These are phyloP conservation scores for Pyrenophora tritici-repentis DNA, from an alignment of 2,329 filamentous ascomycete genomes.

Conservation along the genomic window DNA sequence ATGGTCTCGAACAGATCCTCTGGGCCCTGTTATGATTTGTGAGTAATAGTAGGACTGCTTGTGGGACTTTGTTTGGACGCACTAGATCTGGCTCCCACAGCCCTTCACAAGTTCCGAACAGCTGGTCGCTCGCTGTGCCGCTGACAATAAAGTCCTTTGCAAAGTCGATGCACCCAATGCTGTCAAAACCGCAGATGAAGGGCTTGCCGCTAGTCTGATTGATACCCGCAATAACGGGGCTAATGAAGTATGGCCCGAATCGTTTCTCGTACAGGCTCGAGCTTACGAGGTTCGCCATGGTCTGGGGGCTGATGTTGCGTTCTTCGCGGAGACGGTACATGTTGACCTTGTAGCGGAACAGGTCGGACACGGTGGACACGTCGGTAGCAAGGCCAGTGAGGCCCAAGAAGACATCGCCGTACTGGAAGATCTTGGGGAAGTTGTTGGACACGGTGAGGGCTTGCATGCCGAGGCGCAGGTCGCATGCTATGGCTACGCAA, in stretches of 20 bases:
- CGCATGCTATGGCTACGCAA: constrained; percentile 98
- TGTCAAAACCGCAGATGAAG: constrained; percentile 99
- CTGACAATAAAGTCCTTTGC: constrained; percentile 99
- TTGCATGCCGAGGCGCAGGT: constrained; percentile 95
- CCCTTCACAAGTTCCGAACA: constrained; percentile 98
- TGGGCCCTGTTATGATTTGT: constrained; percentile 63
- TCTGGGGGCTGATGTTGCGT: constrained; percentile 90
- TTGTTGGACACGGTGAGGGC: constrained; percentile 98
- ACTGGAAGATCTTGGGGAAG: constrained; percentile 99
- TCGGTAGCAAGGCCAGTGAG: constrained; percentile 96
- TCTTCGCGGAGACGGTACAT: constrained; percentile 99
- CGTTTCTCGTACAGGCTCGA: constrained; percentile 86
- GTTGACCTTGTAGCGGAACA: constrained; percentile 99
- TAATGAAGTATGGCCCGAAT: constrained; percentile 96
- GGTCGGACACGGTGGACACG: constrained; percentile 89
- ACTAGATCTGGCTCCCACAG: constrained; percentile 98
- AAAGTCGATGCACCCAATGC: constrained; percentile 98
- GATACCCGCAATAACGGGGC: constrained; percentile 90
- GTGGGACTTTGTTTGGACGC: constrained; percentile 19
- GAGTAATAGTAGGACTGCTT: constrained; percentile 3
- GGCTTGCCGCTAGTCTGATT: constrained; percentile 93
- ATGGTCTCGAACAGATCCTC: constrained; percentile 98
- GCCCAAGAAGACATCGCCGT: constrained; percentile 92
- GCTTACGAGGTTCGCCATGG: constrained; percentile 94
- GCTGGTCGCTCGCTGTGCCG: constrained; percentile 93